A percentile compares a stretch with the other conserved stretches of the same genome.
phyloP scores from a whole-genome alignment of 2,329 filamentous ascomycete species.

The Aspergillus oerlinghausenensis region DNA sequence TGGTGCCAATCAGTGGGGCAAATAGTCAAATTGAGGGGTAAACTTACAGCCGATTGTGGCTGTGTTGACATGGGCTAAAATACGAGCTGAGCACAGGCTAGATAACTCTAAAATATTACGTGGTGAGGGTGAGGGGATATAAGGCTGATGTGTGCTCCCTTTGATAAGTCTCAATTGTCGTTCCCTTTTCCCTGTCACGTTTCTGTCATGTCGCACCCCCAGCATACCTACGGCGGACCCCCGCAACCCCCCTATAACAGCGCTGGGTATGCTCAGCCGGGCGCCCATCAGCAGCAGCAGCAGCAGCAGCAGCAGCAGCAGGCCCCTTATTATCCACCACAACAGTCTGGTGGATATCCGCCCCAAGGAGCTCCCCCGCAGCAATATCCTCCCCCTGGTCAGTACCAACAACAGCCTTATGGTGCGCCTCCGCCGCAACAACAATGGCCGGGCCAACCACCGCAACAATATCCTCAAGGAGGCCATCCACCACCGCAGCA shows the following conservation, averaged over 20 bases:
- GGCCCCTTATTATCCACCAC: neutral
- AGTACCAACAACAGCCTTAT: slow-evolving; percentile 3
- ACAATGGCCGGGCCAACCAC: slow-evolving; percentile 2
- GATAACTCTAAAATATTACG: too few species aligned
- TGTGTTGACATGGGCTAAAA: neutral
- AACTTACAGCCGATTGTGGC: neutral
- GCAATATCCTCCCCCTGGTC: slow-evolving; percentile 1
- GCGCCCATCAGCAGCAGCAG: neutral
- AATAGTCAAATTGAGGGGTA: neutral
- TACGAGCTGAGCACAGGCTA: too few species aligned
- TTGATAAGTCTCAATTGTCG: neutral
- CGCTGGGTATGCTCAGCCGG: neutral
- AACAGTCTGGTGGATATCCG: neutral
- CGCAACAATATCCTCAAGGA: slow-evolving; percentile 3
- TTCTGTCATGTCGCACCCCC: neutral
- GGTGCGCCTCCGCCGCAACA: slow-evolving; percentile 1
- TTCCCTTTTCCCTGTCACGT: neutral
- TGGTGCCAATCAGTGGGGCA: neutral
- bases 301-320: slow-evolving; percentile 1
- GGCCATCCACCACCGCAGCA: neutral
- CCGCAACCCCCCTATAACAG: neutral
- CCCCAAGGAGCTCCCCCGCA: slow-evolving; percentile 1
- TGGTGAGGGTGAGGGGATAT: neutral
- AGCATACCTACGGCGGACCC: neutral
- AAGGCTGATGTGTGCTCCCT: neutral